Evolutionary conservation across 139 green algal species (phyloP).

Genomic region (Asterochloris sp.): DNA sequence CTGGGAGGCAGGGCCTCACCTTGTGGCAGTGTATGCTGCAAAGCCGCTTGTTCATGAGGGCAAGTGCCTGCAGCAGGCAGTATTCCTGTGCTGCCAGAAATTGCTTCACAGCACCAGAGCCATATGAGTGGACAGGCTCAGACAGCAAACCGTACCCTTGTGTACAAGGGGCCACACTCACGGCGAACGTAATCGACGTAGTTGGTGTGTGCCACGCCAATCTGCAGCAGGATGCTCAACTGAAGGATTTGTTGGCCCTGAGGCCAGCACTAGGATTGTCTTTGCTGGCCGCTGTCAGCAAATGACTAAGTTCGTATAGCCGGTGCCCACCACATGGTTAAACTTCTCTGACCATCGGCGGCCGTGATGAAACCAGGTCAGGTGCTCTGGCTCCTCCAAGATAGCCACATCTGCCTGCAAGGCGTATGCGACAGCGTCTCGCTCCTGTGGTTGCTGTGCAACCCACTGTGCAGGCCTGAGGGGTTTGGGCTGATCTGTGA

Average conservation of each 20-base stretch:
- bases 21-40: conserved; percentile 22
- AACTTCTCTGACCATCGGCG: conserved; percentile 95
- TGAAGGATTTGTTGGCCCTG: no score
- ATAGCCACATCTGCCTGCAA: conserved; percentile 87
- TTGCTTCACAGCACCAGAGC: no score
- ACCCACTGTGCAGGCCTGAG: not conserved
- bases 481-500: not conserved
- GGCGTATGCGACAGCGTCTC: no score
- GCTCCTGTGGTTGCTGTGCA: not conserved
- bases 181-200: conserved; percentile 13
- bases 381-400: conserved; percentile 97
- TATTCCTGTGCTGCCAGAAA: no score
- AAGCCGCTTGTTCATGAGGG: not conserved
- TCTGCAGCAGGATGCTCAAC: conserved; percentile 13
- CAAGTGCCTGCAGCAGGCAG: not conserved
- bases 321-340: conserved; percentile 68
- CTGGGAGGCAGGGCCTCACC: not conserved
- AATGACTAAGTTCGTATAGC: no score
- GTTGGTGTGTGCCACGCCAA: conserved; percentile 97
- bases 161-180: not conserved
- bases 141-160: not conserved
- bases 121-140: no score
- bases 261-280: no score
- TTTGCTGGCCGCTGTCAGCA: no score
- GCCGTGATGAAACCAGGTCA: conserved; percentile 98